Evolutionary conservation across 371 early-diverging fungal species (phyloP), one percentile per base, ranked within the genome.

Genomic region (Conidiobolus incongruus): DNA sequence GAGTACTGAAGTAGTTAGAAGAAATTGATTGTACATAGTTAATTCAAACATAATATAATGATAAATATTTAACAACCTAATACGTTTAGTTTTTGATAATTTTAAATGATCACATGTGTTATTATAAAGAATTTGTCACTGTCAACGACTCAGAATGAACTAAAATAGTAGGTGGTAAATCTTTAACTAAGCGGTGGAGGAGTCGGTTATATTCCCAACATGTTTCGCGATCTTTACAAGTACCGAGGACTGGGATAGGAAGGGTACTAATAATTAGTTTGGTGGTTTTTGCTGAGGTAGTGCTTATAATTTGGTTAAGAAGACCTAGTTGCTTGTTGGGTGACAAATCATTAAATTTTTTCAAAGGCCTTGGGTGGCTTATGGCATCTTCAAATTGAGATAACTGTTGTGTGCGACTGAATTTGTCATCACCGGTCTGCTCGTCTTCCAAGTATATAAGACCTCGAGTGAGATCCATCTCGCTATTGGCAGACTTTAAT

Each of bases 141-240:
- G 70, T 68, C 39, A 69, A 45, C 5, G 64, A 62, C 34, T 65
- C 66, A 31, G 68, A 64, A 41, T 72, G 70, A 17, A 72, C 58
- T 33, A 72, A 42, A 48, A 72, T 48, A 12, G 60, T 59, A 0
- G 70, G 73, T 34, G 69, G 65, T 23, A 70, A 47, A 0, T 55
- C 60, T 2, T 52, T 52, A 11, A 61, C 63, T 45, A 72, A 44
- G 1, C 54, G 36, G 32, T 72, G 62, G 31, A 68, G 38, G 8
- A 61, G 52, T n/a, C 56, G 54, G 42, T 65, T 32, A 28, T 69
- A 70, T 21, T 56, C 57, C 15, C 52, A 33, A 0, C 61, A 55
- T n/a, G 49, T 50, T 16, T 56, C 34, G 17, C 55, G 56, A 12
- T 44, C 45, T n/a, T 57, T 42, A 23, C 56, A 50, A 0, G 68